phyloP scores from a whole-genome alignment of 495 filamentous ascomycete species.

The Lentithecium fluviatile region DNA sequence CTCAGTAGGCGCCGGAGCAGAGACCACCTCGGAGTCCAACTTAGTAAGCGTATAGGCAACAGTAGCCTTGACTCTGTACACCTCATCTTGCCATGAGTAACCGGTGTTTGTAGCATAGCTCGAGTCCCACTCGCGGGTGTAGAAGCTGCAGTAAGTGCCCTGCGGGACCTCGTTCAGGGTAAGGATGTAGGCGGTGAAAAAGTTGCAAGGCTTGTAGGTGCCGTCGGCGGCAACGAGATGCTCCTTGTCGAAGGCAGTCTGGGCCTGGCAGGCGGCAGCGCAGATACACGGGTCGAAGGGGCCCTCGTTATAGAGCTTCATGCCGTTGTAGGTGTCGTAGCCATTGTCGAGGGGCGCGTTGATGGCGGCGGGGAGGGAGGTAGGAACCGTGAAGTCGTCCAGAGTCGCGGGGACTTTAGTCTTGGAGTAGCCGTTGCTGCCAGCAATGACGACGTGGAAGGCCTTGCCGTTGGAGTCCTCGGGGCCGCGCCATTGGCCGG shows the following conservation, averaged over 20 bases:
- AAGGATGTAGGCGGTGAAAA: conserved; percentile 52
- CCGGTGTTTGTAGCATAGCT: conserved; percentile 34
- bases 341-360: conserved; percentile 39
- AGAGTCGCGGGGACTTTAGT: conserved; percentile 27
- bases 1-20: no score
- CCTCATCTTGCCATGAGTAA: conserved; percentile 13
- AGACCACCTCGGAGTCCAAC: neutral
- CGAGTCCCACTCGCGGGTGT: conserved; percentile 35
- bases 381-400: conserved; percentile 37
- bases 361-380: conserved; percentile 42
- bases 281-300: conserved; percentile 46
- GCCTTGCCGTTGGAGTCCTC: conserved; percentile 3
- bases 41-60: conserved; percentile 2
- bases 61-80: neutral
- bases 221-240: conserved; percentile 26
- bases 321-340: conserved; percentile 46
- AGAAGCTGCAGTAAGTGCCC: conserved; percentile 38
- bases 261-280: conserved; percentile 46
- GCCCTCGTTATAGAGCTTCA: conserved; percentile 45
- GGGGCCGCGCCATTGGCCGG: conserved; percentile 27
- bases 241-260: conserved; percentile 41
- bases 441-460: conserved; percentile 32
- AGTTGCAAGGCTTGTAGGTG: conserved; percentile 40
- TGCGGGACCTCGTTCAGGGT: conserved; percentile 44
- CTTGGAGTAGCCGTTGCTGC: conserved; percentile 28